These are phyloP conservation scores for Phyllosticta citrichinensis DNA, from an alignment of 2,329 filamentous ascomycete genomes.

Conservation along the genomic window DNA sequence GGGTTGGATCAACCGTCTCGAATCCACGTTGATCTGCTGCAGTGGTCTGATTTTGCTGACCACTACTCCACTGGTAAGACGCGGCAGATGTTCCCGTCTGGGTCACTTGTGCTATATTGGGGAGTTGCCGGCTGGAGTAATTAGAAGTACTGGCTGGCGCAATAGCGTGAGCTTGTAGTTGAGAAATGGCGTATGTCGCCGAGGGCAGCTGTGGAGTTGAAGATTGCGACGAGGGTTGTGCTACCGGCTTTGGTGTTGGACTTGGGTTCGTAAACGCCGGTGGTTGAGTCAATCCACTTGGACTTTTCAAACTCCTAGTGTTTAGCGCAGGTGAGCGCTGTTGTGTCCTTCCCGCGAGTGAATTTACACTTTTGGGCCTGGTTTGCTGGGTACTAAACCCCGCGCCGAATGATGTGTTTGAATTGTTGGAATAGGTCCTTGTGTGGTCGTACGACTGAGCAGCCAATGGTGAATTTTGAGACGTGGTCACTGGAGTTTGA, in stretches of 20 bases:
- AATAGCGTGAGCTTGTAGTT: neutral
- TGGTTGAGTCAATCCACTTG: neutral
- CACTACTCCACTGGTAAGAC: neutral
- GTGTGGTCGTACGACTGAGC: neutral
- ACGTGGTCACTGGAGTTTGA: neutral
- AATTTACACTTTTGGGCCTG: constrained; percentile 4
- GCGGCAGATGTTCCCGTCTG: neutral
- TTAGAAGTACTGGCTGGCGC: neutral
- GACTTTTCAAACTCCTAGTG: neutral
- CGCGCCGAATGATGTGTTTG: neutral
- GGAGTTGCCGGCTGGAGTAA: neutral
- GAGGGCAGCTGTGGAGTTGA: neutral
- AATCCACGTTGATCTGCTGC: neutral
- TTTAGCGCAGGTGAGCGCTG: neutral
- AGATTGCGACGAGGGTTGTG: neutral
- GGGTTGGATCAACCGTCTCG: constrained; percentile 41
- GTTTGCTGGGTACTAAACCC: neutral
- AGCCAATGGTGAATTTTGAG: neutral
- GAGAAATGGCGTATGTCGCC: neutral
- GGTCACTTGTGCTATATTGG: constrained; percentile 5
- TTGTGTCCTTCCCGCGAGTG: neutral
- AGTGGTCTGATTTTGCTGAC: neutral
- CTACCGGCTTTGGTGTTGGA: neutral
- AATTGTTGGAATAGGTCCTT: neutral
- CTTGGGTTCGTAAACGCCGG: neutral